Percentiles rank a stretch among this genome's conserved stretches.
Evolutionary conservation across 371 early-diverging fungal species (phyloP).

Genomic region (Lichtheimia ramosa): DNA sequence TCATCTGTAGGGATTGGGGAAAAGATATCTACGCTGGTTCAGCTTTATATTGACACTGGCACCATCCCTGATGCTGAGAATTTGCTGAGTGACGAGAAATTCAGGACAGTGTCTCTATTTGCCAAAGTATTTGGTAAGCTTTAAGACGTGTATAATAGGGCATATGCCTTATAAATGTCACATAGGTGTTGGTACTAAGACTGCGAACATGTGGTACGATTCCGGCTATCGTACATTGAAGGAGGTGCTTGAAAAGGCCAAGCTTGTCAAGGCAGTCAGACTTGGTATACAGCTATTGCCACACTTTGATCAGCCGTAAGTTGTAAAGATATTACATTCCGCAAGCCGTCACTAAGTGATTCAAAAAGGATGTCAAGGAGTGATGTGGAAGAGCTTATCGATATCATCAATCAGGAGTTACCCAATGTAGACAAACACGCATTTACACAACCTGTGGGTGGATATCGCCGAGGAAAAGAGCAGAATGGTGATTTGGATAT

Average conservation of each 20-base stretch:
- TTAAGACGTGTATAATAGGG: background rate
- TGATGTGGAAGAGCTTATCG: slow-evolving; percentile 49
- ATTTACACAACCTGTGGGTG: slow-evolving; percentile 44
- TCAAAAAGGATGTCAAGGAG: slow-evolving; percentile 34
- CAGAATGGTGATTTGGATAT: slow-evolving; percentile 56
- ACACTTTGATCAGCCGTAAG: slow-evolving; percentile 42
- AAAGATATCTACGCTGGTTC: slow-evolving; percentile 41
- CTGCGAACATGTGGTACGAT: slow-evolving; percentile 51
- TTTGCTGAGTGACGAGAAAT: slow-evolving; percentile 26
- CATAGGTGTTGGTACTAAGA: slow-evolving; percentile 43
- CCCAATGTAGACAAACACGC: slow-evolving; percentile 23
- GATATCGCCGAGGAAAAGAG: slow-evolving; percentile 54
- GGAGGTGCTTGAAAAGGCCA: slow-evolving; percentile 34
- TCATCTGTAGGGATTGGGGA: slow-evolving; percentile 37
- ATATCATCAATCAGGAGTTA: slow-evolving; percentile 32
- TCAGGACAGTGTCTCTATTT: slow-evolving; percentile 30
- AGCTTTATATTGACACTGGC: slow-evolving; percentile 35
- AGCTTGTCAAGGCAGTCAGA: slow-evolving; percentile 24
- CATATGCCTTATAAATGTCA: background rate
- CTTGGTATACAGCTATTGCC: slow-evolving; percentile 40
- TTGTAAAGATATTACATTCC: background rate
- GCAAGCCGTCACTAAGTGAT: background rate
- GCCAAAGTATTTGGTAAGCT: slow-evolving; percentile 40
- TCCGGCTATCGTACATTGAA: slow-evolving; percentile 47
- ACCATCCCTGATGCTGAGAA: slow-evolving; percentile 44